These are phyloP conservation scores for Aspergillus pseudoglaucus DNA, from an alignment of 2,329 filamentous ascomycete species.

Conservation along the genomic window DNA sequence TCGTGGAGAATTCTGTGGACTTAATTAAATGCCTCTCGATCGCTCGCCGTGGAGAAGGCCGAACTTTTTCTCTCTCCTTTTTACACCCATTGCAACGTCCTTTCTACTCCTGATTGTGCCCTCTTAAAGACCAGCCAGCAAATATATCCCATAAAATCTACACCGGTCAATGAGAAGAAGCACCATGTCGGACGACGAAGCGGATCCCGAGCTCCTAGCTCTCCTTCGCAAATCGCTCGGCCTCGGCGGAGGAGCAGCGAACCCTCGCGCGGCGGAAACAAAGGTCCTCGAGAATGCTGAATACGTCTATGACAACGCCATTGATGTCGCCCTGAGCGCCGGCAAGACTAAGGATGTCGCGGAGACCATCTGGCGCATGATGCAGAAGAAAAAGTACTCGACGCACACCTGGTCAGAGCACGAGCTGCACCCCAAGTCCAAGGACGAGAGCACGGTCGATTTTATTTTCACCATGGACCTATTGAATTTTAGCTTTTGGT, in stretches of 20 bases:
- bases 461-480: conserved; percentile 98
- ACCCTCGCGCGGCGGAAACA: conserved; percentile 61
- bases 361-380: conserved; percentile 67
- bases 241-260: conserved; percentile 50
- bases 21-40: conserved; percentile 1
- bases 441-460: conserved; percentile 71
- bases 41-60: not conserved
- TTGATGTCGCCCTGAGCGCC: conserved; percentile 87
- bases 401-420: conserved; percentile 81
- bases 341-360: conserved; percentile 76
- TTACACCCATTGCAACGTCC: not conserved
- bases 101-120: not conserved
- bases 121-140: not conserved
- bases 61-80: not conserved
- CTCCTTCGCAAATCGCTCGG: conserved; percentile 75
- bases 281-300: conserved; percentile 76
- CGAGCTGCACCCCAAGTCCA: conserved; percentile 78
- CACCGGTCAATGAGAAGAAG: conserved; percentile 4
- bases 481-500: conserved; percentile 97
- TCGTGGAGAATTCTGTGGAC: not conserved
- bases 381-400: conserved; percentile 78
- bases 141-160: not conserved
- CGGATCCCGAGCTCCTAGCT: conserved; percentile 78
- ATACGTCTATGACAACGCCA: conserved; percentile 83
- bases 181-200: conserved; percentile 84